Evolutionary conservation across 1,139 yeast species (phyloP), one percentile per base, ranked within the genome.

Genomic region (Pichia sp.): DNA sequence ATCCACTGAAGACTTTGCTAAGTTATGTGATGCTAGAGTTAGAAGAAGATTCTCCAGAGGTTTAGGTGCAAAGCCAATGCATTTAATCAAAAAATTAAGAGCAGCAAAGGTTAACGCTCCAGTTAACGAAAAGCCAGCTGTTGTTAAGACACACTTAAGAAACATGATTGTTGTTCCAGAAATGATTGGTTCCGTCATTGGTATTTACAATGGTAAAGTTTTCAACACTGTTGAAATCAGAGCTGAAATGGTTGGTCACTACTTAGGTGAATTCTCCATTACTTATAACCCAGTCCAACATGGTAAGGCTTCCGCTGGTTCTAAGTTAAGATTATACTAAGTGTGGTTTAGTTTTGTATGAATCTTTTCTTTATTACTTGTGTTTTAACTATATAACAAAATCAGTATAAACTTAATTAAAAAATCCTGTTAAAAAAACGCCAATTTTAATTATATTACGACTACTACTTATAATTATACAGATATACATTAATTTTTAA

Each of bases 201-300:
- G 97, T 77, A 87, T 94, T 66, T 92, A 94, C 96, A 94, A 94
- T 82, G 99, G 99, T 80, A 94, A 94, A 82, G 89, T 80, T 65
- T 94, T 94, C 95, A 92, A 90, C 95, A 87, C 85, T 68, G 97
- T 92, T 73, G 99, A 94, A 76, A 78, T 94, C 76, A 89, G 80
- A 75, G 97, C 98, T 68, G 99, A 94, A 80, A 92, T 94, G 98
- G 90, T 90, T 70, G 98, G 98, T 71, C 96, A 90, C 85, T 94
- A 94, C 94, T 87, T 94, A 69, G 99, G 97, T 78, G 99, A 94
- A 80, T 92, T 94, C 87, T 92, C 98, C 69, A 92, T 94, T 76
- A 78, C 98, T 68, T 94, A 94, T 82, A 87, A 96, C 74, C 98
- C 99, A 70, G 97, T 92, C 72, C 87, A 95, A 82, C 97, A 90